Evolutionary conservation across 352 stramenopile species (phyloP).

Genomic region (Pythium volutum): DNA sequence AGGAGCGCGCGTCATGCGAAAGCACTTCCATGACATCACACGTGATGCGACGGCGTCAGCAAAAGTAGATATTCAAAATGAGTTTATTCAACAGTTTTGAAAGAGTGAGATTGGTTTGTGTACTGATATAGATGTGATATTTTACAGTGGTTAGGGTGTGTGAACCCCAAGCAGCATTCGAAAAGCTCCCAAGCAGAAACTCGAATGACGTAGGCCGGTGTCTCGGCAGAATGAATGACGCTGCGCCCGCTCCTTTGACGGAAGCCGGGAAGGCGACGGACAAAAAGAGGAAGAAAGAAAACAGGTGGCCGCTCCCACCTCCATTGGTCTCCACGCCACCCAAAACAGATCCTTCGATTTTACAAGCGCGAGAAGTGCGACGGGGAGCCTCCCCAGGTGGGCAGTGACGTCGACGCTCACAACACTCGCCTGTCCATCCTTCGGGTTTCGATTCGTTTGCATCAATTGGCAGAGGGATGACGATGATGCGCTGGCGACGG

Average conservation of each 20-base stretch:
- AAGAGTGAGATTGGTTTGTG: neutral
- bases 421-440: neutral
- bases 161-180: slow-evolving; percentile 20
- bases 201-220: slow-evolving; percentile 20
- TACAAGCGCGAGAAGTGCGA: slow-evolving; percentile 3
- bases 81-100: neutral
- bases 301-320: neutral
- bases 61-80: neutral
- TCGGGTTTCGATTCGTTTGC: neutral
- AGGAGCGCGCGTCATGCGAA: slow-evolving; percentile 9
- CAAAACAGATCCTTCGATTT: neutral
- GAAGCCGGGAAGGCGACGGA: neutral
- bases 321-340: neutral
- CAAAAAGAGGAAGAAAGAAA: neutral
- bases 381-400: neutral
- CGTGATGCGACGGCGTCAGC: slow-evolving; percentile 26
- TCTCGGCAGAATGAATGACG: slow-evolving; percentile 1
- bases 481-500: neutral
- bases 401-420: slow-evolving; percentile 1
- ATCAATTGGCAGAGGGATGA: neutral
- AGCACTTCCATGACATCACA: slow-evolving; percentile 27
- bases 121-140: slow-evolving; percentile 8
- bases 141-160: slow-evolving; percentile 4
- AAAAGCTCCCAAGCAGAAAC: slow-evolving; percentile 4
- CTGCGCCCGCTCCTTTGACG: neutral